Conservation (phyloP, 2,329 filamentous ascomycete species). For the Chaetomium sp. region DNA sequence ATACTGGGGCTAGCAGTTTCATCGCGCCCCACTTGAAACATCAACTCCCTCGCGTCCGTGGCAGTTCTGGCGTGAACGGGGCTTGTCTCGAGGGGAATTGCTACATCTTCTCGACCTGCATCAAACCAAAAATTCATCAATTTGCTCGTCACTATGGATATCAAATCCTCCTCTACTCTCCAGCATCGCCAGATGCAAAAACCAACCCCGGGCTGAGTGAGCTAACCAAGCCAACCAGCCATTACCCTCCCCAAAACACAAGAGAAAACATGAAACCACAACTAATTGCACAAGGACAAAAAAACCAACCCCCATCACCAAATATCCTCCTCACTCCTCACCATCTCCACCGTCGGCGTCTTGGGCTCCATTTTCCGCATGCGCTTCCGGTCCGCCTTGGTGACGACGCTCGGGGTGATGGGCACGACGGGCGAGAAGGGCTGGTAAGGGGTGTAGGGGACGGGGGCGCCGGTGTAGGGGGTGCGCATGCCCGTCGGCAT, state of each 20-base stretch:
- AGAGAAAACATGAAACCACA: neutral
- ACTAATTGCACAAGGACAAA: neutral
- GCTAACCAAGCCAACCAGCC: neutral
- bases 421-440: constrained; percentile 75
- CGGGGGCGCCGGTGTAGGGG: constrained; percentile 62
- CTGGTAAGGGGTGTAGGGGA: constrained; percentile 78
- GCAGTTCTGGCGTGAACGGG: too few relatives aligned
- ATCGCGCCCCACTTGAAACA: too few relatives aligned
- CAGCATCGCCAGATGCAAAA: neutral
- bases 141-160: constrained; percentile 12
- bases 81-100: too few relatives aligned
- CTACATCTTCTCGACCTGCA: neutral
- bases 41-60: too few relatives aligned
- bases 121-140: neutral
- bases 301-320: constrained; percentile 51
- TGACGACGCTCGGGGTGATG: constrained; percentile 74
- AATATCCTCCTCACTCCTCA: constrained; percentile 62
- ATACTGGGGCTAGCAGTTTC: too few relatives aligned
- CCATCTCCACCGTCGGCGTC: constrained; percentile 64
- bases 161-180: constrained; percentile 9
- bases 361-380: constrained; percentile 66
- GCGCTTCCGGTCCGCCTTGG: constrained; percentile 68
- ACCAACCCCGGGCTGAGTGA: neutral
- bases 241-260: neutral
- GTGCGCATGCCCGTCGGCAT: constrained; percentile 60